Base-by-base conservation (phyloP, 345 rosid species). In the Bretschneidera sinensis region DNA sequence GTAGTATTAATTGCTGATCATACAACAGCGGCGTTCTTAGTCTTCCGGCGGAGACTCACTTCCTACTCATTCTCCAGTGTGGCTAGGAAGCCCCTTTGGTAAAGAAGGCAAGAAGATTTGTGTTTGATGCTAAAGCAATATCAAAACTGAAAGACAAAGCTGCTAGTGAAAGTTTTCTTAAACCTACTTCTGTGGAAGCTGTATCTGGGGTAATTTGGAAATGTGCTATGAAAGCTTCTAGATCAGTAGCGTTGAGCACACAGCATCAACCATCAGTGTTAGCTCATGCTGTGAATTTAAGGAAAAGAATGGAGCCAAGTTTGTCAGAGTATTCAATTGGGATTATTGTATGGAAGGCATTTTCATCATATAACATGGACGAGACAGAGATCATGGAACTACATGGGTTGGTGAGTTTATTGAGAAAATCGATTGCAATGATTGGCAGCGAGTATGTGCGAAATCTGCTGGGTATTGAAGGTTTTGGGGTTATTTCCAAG, bases 101-200 rank as follows among this genome's bases (percentile, higher is more conserved):
- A n/a, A 7, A 20, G 15, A 51, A 51, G 25, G 15, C 61, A 22
- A 57, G 22, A 20, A 43, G 51, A n/a, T 39, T 57, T 15, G 50
- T 57, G 61, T 57, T 57, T 22, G 50, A 57, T 43, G 61, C 4
- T 21, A n/a, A 45, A 35, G 28, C 50, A 9, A 35, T 57, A 14
- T 21, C 50, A 15, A 18, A n/a, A 9, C 28, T 57, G 28, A 57
- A 57, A 57, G 17, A 6, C 8, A 9, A 19, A 11, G 7, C 15
- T 20, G 13, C 24, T 1, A 51, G 50, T 17, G 6, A 34, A 16
- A 39, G 51, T 39, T 4, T n/a, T 5, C 25, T 9, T 21, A 21
- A 10, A 9, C 21, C 20, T 19, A 57, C 61, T 20, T 20, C 25
- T 14, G 17, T 9, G 5, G 39, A 54, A 54, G 58, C 58, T 6